These are phyloP conservation scores for Cicer chorassanicum DNA, from an alignment of 306 rosid species.

Conservation along the genomic window DNA sequence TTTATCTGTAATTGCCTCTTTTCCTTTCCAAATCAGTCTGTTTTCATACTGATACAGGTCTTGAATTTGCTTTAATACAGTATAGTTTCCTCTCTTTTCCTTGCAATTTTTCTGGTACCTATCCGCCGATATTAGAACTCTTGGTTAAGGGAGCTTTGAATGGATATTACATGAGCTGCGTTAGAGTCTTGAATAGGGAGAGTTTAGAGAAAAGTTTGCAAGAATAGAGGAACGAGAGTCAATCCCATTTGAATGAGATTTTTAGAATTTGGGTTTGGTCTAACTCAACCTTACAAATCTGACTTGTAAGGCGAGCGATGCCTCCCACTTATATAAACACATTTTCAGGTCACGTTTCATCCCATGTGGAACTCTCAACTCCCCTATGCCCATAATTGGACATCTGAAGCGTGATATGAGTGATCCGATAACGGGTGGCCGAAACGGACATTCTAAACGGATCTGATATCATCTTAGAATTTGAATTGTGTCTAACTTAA, in stretches of 20 bases:
- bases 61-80: neutral
- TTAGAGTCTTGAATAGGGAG: neutral
- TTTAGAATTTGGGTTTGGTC: neutral
- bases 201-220: neutral
- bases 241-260: neutral
- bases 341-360: neutral
- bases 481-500: too few relatives aligned
- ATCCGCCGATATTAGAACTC: neutral
- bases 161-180: neutral
- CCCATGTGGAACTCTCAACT: too few relatives aligned
- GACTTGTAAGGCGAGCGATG: neutral
- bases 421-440: too few relatives aligned
- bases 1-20: neutral
- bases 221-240: neutral
- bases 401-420: too few relatives aligned
- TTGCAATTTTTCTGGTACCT: neutral
- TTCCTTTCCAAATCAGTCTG: neutral
- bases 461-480: too few relatives aligned
- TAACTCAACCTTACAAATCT: neutral
- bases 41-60: neutral
- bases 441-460: too few relatives aligned
- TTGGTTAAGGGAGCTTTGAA: neutral
- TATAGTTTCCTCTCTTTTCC: neutral
- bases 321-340: neutral
- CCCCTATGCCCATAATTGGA: too few relatives aligned